Conservation (phyloP, 2,329 filamentous ascomycete species). For the Colletotrichum cereale region DNA sequence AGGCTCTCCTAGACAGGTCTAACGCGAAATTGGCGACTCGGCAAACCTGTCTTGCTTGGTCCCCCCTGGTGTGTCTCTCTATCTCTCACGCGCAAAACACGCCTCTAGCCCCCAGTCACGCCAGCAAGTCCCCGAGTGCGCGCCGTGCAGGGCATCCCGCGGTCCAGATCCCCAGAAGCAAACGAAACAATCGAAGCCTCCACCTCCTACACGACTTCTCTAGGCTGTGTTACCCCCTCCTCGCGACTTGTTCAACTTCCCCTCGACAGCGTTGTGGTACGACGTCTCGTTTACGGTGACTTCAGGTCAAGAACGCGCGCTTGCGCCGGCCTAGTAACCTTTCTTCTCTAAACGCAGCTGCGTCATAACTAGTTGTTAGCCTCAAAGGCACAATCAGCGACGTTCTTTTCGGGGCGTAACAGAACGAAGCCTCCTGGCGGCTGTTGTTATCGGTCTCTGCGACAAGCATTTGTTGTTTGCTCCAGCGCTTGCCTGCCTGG, state of each 20-base stretch:
- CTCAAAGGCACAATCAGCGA: neutral
- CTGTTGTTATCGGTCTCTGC: constrained; percentile 26
- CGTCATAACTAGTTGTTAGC: neutral
- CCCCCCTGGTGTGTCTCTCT: constrained; percentile 3
- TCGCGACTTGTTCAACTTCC: constrained; percentile 33
- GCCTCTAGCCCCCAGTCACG: constrained; percentile 28
- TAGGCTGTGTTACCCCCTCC: constrained; percentile 36
- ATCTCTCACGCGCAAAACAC: constrained; percentile 25
- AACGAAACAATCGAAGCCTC: constrained; percentile 38
- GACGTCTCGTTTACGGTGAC: constrained; percentile 29
- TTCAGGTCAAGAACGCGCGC: constrained; percentile 38
- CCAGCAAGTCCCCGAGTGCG: constrained; percentile 37
- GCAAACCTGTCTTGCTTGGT: constrained; percentile 37
- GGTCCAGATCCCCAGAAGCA: constrained; percentile 29
- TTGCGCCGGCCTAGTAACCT: constrained; percentile 31
- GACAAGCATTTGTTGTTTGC: constrained; percentile 11
- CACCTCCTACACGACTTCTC: constrained; percentile 32
- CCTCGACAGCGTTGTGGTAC: constrained; percentile 32
- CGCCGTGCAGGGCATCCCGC: constrained; percentile 38
- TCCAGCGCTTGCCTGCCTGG: constrained; percentile 26
- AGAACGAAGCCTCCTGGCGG: constrained; percentile 1
- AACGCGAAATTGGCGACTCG: constrained; percentile 35
- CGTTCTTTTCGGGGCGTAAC: constrained; percentile 10
- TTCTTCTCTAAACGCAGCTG: constrained; percentile 12
- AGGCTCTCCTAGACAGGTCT: constrained; percentile 28